Evolutionary conservation across 164 flowering plant species (phyloP).

Genomic region (Vitis rotundifolia): DNA sequence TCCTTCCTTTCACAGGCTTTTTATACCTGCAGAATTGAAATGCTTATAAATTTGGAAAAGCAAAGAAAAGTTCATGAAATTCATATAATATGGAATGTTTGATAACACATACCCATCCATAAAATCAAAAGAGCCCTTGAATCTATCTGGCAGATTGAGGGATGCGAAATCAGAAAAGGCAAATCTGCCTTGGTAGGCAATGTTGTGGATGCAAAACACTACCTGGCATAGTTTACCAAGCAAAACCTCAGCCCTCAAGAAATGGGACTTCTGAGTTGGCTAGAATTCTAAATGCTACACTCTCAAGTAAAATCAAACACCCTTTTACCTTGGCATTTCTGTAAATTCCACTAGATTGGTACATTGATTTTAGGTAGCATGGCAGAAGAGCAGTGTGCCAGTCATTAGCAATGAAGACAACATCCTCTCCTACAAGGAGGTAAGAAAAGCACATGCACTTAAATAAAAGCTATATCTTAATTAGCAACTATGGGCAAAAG

Average conservation of each 20-base stretch:
- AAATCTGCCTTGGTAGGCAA: conserved; percentile 95
- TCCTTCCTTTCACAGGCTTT: conserved; percentile 90
- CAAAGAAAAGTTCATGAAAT: neutral
- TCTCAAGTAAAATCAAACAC: neutral
- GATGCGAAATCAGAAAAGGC: conserved; percentile 70
- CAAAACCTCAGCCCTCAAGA: neutral
- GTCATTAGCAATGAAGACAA: conserved; percentile 74
- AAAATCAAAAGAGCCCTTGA: conserved; percentile 81
- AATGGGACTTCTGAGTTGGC: neutral
- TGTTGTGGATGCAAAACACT: conserved; percentile 88
- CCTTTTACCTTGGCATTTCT: conserved; percentile 61
- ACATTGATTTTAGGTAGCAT: conserved; percentile 71
- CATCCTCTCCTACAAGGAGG: conserved; percentile 64
- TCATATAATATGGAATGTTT: neutral
- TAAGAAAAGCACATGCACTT: neutral
- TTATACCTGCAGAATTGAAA: conserved; percentile 45
- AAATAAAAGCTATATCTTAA: too few species aligned
- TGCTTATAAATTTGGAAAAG: too few species aligned
- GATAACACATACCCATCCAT: conserved; percentile 71
- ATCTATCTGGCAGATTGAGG: conserved; percentile 71
- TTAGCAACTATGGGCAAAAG: neutral
- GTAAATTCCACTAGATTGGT: conserved; percentile 62
- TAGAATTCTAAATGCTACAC: neutral
- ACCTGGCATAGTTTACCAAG: conserved; percentile 42
- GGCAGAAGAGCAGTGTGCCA: conserved; percentile 90